A percentile compares a stretch with the other conserved stretches of the same genome.
Conservation (phyloP, 345 rosid species). For the Odontarrhena argentea region DNA sequence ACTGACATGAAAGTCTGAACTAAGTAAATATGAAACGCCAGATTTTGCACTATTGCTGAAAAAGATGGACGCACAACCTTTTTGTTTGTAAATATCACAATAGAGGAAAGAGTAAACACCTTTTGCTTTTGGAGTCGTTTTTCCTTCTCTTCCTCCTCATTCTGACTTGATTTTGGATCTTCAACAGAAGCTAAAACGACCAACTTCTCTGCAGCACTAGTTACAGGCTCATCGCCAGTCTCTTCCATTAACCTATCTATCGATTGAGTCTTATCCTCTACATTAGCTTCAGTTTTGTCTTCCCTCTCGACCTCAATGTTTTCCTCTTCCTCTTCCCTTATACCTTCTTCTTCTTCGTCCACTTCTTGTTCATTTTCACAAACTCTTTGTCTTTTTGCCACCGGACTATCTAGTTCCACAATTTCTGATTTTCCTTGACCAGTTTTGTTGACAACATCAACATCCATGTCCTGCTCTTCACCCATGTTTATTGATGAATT, state of each 20-base stretch:
- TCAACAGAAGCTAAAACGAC: conserved; percentile 40
- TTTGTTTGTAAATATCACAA: neutral
- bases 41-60: no score
- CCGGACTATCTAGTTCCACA: conserved; percentile 49
- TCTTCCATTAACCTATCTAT: conserved; percentile 48
- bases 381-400: conserved; percentile 44
- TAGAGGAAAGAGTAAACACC: conserved; percentile 44
- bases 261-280: conserved; percentile 44
- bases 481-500: conserved; percentile 71
- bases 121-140: conserved; percentile 52
- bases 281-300: conserved; percentile 45
- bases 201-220: conserved; percentile 43
- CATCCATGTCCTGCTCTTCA: conserved; percentile 64
- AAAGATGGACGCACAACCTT: neutral
- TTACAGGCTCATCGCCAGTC: conserved; percentile 47
- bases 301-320: conserved; percentile 51
- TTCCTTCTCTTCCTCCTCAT: conserved; percentile 50
- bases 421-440: conserved; percentile 49
- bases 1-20: no score
- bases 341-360: conserved; percentile 47
- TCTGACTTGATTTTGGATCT: conserved; percentile 41
- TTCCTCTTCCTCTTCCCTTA: conserved; percentile 48
- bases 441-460: conserved; percentile 59
- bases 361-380: conserved; percentile 46
- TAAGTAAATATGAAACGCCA: no score